phyloP scores from a whole-genome alignment of 2,329 filamentous ascomycete genomes.

The Phialophora expanda region DNA sequence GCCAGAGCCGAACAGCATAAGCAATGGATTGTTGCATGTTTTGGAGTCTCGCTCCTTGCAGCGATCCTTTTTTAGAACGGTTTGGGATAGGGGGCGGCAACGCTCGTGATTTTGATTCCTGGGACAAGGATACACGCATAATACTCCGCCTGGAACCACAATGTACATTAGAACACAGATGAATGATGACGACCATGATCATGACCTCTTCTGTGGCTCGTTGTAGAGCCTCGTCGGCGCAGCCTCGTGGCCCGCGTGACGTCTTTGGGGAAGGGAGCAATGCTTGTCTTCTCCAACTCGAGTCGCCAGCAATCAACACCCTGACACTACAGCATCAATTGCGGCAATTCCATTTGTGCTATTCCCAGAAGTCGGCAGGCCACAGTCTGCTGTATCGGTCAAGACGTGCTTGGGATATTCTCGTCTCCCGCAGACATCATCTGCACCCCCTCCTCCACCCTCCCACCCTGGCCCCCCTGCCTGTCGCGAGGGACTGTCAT shows the following conservation, averaged over 20 bases:
- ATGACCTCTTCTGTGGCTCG: neutral
- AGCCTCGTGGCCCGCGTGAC: conserved; percentile 14
- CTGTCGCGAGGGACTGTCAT: conserved; percentile 30
- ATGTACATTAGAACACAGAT: conserved; percentile 13
- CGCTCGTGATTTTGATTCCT: conserved; percentile 2
- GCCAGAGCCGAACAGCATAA: conserved; percentile 29
- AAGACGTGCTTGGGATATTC: neutral
- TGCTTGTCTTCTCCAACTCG: conserved; percentile 10
- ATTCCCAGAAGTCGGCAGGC: neutral
- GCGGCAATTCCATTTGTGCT: neutral
- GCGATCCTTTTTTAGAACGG: conserved; percentile 29
- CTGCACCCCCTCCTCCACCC: conserved; percentile 1
- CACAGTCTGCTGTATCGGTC: neutral
- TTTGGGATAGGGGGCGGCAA: conserved; percentile 14
- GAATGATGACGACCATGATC: neutral
- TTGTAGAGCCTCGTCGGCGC: conserved; percentile 18
- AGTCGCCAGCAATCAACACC: neutral
- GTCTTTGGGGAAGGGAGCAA: conserved; percentile 2
- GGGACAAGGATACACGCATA: conserved; percentile 10
- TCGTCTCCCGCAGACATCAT: conserved; percentile 7
- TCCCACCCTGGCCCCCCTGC: conserved; percentile 19
- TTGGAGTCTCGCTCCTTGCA: conserved; percentile 33
- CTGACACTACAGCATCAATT: neutral
- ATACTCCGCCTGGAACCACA: neutral
- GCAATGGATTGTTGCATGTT: conserved; percentile 35